phyloP scores from a whole-genome alignment of 495 filamentous ascomycete species.

The Hyaloscypha variabilis region DNA sequence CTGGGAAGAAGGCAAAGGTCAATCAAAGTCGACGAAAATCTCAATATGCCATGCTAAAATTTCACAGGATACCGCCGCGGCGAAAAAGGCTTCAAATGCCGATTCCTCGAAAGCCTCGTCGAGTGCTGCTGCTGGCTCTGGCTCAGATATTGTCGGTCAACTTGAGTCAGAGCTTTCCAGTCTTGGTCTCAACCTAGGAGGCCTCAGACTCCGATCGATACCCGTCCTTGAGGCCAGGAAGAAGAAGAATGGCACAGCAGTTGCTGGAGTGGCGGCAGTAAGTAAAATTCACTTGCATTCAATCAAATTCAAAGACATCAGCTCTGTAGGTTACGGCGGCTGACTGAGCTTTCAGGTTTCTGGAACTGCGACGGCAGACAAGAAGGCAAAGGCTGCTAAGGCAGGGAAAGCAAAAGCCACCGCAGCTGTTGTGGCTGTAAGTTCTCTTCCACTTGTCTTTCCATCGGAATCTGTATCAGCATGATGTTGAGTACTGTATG shows the following conservation, averaged over 20 bases:
- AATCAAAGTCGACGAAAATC: not conserved
- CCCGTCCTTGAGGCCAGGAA: constrained; percentile 24
- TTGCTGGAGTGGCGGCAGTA: not conserved
- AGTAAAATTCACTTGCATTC: not conserved
- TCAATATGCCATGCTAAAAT: constrained; percentile 5
- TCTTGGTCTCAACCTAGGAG: constrained; percentile 26
- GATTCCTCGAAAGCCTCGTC: no score
- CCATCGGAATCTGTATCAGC: no score
- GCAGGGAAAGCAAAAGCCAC: constrained; percentile 1
- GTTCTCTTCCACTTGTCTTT: not conserved
- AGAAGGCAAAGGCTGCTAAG: not conserved
- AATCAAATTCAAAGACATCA: not conserved
- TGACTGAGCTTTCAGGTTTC: not conserved
- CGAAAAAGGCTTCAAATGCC: constrained; percentile 6
- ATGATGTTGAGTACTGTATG: no score
- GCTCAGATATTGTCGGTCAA: not conserved
- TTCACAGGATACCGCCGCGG: not conserved
- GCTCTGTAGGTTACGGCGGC: not conserved
- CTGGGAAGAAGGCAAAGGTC: constrained; percentile 23
- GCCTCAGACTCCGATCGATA: constrained; percentile 17
- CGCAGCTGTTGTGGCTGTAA: constrained; percentile 13
- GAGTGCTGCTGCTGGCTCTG: constrained; percentile 3
- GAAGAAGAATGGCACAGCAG: constrained; percentile 23
- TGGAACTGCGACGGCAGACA: not conserved
- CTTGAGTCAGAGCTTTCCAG: constrained; percentile 2